phyloP scores from a whole-genome alignment of 257 asterid genomes.

The Mentha longifolia region DNA sequence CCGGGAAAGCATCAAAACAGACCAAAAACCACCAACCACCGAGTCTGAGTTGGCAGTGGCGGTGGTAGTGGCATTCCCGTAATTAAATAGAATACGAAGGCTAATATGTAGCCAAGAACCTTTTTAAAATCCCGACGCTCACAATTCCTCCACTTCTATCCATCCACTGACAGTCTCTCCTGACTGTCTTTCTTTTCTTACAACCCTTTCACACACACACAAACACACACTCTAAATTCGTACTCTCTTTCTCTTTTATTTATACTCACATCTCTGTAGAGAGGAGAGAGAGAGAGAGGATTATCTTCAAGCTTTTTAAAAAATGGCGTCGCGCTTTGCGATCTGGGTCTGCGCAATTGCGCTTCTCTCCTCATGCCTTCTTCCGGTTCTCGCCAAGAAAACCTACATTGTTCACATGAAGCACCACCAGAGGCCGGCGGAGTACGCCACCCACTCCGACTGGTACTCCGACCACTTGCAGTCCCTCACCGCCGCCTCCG shows the following conservation, averaged over 20 bases:
- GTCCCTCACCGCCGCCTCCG: slow-evolving; percentile 43
- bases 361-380: slow-evolving; percentile 38
- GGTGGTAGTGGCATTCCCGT: slow-evolving; percentile 36
- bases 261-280: neutral
- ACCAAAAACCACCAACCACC: slow-evolving; percentile 23
- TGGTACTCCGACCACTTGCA: slow-evolving; percentile 58
- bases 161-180: slow-evolving; percentile 29
- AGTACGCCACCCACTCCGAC: slow-evolving; percentile 44
- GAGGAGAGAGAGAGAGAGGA: neutral
- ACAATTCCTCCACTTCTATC: slow-evolving; percentile 9
- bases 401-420: slow-evolving; percentile 58
- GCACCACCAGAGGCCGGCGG: slow-evolving; percentile 39
- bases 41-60: slow-evolving; percentile 17
- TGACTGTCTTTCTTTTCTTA: neutral
- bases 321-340: slow-evolving; percentile 35
- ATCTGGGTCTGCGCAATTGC: slow-evolving; percentile 21
- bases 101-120: neutral
- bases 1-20: neutral
- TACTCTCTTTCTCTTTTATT: neutral
- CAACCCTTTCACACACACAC: neutral
- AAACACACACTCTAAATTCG: neutral
- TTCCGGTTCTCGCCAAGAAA: slow-evolving; percentile 29
- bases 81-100: slow-evolving; percentile 8
- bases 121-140: slow-evolving; percentile 33
- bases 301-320: slow-evolving; percentile 2